These are phyloP conservation scores for Gonapodya prolifera DNA, from an alignment of 192 early-diverging fungal genomes.

Conservation along the genomic window DNA sequence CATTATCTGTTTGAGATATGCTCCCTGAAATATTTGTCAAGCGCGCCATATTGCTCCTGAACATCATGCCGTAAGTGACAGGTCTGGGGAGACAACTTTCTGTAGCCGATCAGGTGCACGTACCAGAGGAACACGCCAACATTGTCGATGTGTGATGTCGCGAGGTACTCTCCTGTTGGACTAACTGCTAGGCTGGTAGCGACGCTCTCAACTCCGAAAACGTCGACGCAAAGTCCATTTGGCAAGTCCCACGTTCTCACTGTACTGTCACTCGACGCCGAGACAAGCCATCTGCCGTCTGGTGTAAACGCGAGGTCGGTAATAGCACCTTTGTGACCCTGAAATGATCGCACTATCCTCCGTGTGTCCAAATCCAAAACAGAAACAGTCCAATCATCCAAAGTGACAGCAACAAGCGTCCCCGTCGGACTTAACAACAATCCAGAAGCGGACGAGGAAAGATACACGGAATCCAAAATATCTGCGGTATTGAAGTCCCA, in stretches of 20 bases:
- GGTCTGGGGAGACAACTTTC: no score
- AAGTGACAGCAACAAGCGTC: slow-evolving; percentile 63
- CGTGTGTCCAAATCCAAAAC: slow-evolving; percentile 76
- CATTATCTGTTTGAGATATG: not conserved
- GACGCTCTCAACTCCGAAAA: slow-evolving; percentile 61
- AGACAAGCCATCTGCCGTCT: slow-evolving; percentile 85
- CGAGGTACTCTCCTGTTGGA: slow-evolving; percentile 82
- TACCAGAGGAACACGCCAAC: slow-evolving; percentile 88
- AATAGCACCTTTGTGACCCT: slow-evolving; percentile 76
- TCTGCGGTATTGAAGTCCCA: slow-evolving; percentile 71
- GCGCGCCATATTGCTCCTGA: not conserved
- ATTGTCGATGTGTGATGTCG: slow-evolving; percentile 81
- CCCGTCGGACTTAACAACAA: slow-evolving; percentile 57
- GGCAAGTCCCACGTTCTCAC: slow-evolving; percentile 96
- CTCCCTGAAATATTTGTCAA: not conserved
- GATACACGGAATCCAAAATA: slow-evolving; percentile 44
- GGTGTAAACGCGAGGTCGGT: slow-evolving; percentile 82
- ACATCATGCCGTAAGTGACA: no score
- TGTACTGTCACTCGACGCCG: slow-evolving; percentile 66
- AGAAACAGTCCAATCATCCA: slow-evolving; percentile 79
- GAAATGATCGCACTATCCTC: slow-evolving; percentile 75
- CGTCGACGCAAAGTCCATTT: slow-evolving; percentile 75
- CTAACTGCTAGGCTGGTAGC: slow-evolving; percentile 79
- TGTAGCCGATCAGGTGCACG: no score
- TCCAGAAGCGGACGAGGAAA: slow-evolving; percentile 49